Evolutionary conservation across 2,329 filamentous ascomycete genomes (phyloP), one percentile per base, ranked within the genome.

Genomic region (Emergomyces africanus): DNA sequence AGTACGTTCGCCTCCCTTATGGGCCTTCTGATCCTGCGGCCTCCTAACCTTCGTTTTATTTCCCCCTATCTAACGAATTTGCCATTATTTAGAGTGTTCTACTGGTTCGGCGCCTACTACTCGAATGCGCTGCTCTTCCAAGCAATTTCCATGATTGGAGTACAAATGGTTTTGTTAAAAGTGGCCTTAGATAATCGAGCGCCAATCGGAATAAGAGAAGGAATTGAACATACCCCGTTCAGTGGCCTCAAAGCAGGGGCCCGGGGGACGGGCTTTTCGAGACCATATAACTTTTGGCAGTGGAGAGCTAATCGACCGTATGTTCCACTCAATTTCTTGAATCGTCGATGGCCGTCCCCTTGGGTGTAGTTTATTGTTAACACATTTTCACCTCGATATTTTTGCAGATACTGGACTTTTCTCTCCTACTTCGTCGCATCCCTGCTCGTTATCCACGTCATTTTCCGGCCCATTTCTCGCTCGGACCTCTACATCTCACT

Each of bases 211-310:
- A 62, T 62, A 54, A 72, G 71, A 66, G 66, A 71, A 62, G 66
- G 75, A 59, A 67, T 75, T 58, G 68, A 77, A 67, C 70, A 75
- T 68, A 60, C 70, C 63, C 67, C 75, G 10, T 78, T 78, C 62
- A 72, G 69, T 58, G 66, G 64, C 1, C 65, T 70, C 59, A n/a
- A 59, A 60, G 57, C 57, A 51, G 65, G 65, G 65, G 37, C 59
- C 62, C 59, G 53, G 39, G 64, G 44, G 46, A 63, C 60, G 44
- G 69, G 61, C 33, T 68, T 75, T 59, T 71, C 70, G 18, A 74
- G 83, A 39, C 83, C 83, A 0, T 85, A 79, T 65, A 75, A 78
- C 58, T 86, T 86, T 68, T 86, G 83, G 83, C 81, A 83, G 66
- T 86, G 83, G 83, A 78, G 75, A 63, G 73, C 70, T 58, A 71